Conservation (phyloP, 106 monocot species). For the Narthecium ossifragum region DNA sequence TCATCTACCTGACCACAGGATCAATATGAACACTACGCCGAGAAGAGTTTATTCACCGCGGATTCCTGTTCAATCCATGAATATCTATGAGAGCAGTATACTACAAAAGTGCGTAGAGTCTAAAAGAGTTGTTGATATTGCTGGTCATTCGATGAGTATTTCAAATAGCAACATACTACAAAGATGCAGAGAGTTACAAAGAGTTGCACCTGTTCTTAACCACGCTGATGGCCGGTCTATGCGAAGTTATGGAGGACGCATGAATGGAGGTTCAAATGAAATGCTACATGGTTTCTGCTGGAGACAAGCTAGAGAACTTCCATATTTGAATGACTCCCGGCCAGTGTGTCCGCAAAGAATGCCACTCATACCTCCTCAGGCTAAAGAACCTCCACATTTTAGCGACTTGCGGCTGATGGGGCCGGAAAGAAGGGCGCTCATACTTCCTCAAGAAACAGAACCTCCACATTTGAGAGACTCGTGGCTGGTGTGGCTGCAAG, state of each 20-base stretch:
- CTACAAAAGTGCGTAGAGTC: no score
- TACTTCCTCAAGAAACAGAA: background rate
- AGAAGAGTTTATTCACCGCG: background rate
- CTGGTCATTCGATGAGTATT: background rate
- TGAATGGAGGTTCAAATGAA: no score
- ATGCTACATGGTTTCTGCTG: no score
- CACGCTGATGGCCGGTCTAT: background rate
- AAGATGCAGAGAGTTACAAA: background rate
- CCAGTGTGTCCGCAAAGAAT: background rate
- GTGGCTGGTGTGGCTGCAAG: no score
- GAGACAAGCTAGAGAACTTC: background rate
- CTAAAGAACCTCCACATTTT: background rate
- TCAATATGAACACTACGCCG: background rate
- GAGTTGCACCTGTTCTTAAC: background rate
- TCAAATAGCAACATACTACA: background rate
- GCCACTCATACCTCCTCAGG: background rate
- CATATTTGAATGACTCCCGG: background rate
- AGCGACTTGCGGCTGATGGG: background rate
- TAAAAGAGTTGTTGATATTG: background rate
- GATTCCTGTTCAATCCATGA: background rate
- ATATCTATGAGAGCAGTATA: background rate
- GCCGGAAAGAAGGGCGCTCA: background rate
- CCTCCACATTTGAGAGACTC: background rate
- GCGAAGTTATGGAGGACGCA: background rate
- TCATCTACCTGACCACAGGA: background rate